Evolutionary conservation across 2,329 filamentous ascomycete genomes (phyloP).

Genomic region (Pseudofabraea citricarpa): DNA sequence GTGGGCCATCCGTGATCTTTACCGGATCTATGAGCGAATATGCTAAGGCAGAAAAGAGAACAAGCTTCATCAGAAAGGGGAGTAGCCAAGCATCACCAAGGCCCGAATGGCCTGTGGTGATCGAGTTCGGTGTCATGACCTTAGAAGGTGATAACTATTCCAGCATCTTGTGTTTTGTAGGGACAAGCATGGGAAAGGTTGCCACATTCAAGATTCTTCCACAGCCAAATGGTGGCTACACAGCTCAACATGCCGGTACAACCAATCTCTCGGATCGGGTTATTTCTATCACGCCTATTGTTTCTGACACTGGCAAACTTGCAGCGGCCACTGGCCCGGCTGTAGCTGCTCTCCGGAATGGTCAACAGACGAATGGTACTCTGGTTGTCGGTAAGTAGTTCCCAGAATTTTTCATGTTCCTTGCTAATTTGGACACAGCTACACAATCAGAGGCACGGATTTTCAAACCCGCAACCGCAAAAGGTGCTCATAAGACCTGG

Average conservation of each 20-base stretch:
- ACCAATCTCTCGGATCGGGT: constrained; percentile 63
- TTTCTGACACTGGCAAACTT: constrained; percentile 69
- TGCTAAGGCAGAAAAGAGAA: constrained; percentile 68
- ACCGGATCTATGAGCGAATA: constrained; percentile 69
- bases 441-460: constrained; percentile 72
- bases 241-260: constrained; percentile 66
- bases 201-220: constrained; percentile 90
- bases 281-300: constrained; percentile 73
- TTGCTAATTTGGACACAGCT: too few relatives aligned
- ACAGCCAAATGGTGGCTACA: constrained; percentile 62
- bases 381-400: constrained; percentile 67
- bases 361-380: constrained; percentile 71
- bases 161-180: constrained; percentile 87
- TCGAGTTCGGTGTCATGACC: constrained; percentile 92
- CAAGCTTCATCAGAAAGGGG: constrained; percentile 61
- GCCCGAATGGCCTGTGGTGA: constrained; percentile 70
- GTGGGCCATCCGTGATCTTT: constrained; percentile 81
- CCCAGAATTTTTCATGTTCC: too few relatives aligned
- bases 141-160: constrained; percentile 93
- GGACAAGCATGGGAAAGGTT: constrained; percentile 78
- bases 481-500: constrained; percentile 89
- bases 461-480: constrained; percentile 77
- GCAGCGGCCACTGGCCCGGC: constrained; percentile 70
- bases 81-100: constrained; percentile 42
- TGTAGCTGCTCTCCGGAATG: constrained; percentile 72